A percentile compares a stretch with the other conserved stretches of the same genome.
Evolutionary conservation across 495 filamentous ascomycete species (phyloP).

Genomic region (Stereocaulon alpinum): DNA sequence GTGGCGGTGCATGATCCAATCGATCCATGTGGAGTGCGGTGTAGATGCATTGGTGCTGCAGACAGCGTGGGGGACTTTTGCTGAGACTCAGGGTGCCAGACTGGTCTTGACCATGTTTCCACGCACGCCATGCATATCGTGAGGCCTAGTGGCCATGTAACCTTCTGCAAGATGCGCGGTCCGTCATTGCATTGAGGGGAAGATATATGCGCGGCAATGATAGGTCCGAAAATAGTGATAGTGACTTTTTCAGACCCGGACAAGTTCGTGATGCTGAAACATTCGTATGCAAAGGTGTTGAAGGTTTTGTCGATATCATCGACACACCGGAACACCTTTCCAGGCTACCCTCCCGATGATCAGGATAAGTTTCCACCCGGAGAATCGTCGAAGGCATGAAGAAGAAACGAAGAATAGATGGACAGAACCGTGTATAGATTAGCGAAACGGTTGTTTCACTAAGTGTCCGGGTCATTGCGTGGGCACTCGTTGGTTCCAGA

Average conservation of each 20-base stretch:
- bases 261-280: not conserved
- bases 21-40: slow-evolving; percentile 1
- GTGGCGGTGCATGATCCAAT: slow-evolving; percentile 9
- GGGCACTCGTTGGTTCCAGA: not conserved
- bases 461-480: not conserved
- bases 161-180: slow-evolving; percentile 10
- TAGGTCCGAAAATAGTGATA: not conserved
- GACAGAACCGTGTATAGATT: not conserved
- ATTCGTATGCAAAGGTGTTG: not conserved
- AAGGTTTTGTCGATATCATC: not conserved
- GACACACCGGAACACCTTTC: not conserved
- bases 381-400: slow-evolving; percentile 2
- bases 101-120: slow-evolving; percentile 1
- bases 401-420: not conserved
- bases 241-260: not conserved
- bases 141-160: slow-evolving; percentile 7
- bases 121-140: not conserved
- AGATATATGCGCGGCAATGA: slow-evolving; percentile 11
- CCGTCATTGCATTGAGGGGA: not conserved
- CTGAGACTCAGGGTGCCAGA: not conserved
- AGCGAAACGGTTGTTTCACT: not conserved
- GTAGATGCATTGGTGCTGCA: not conserved
- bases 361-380: not conserved
- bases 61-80: slow-evolving; percentile 9
- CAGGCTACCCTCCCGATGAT: not conserved